Evolutionary conservation across 495 filamentous ascomycete genomes (phyloP), one percentile per base, ranked within the genome.

Genomic region (Oleoguttula mirabilis): DNA sequence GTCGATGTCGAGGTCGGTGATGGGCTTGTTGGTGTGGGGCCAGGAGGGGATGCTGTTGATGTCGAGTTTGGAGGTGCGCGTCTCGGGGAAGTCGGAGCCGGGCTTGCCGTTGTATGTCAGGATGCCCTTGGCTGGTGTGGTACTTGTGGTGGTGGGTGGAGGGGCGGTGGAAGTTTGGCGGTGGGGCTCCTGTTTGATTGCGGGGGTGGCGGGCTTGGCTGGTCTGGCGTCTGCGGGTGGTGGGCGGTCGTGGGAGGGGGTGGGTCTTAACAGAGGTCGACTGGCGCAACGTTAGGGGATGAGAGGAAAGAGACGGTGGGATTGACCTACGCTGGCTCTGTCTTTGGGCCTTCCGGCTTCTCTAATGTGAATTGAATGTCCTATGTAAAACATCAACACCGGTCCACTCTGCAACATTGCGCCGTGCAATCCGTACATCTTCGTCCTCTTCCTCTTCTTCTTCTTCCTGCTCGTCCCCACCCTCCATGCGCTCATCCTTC

Each of bases 291-390:
- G n/a, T n/a, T n/a, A n/a, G n/a, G n/a, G n/a, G n/a, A n/a, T n/a
- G n/a, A n/a, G n/a, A n/a, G n/a, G n/a, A n/a, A n/a, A n/a, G n/a
- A n/a, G n/a, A n/a, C n/a, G n/a, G n/a, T n/a, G n/a, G n/a, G n/a
- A n/a, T 15, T 75, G 68, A 57, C 74, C 72, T 73, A 66, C 55
- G 75, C 68, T 32, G 83, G 72, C 39, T 84, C 77, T 31, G 82
- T 68, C 44, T 80, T 80, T 10, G 75, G 64, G 45, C 80, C 80
- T 39, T 87, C 84, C 61, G 90, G 83, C 23, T 73, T 65, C 52
- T 88, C 90, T 45, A 83, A 87, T 51, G 95, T 92, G 54, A 98
- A 92, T 54, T 96, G 87, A 52, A 98, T 82, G 47, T 96, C 90
- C 75, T 94, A 36, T 28, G 8, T 8, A 27, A 3, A 3, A 21